Evolutionary conservation across 768 basidiomycete genomes (phyloP), one percentile per base, ranked within the genome.

Genomic region (Suillus placidus): DNA sequence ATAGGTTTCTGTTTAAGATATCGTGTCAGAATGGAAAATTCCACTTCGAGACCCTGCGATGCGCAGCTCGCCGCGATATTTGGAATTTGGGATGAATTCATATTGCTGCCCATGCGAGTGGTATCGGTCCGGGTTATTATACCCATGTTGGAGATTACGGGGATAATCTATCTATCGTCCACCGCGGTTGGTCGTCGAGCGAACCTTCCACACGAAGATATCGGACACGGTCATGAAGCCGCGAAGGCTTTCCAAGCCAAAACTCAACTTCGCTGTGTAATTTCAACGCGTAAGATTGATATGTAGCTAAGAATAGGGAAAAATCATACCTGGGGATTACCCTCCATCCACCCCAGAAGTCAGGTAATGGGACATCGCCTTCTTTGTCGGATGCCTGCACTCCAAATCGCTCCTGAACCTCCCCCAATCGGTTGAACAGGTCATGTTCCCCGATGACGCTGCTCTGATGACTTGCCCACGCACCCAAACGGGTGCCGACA

Each of bases 271-370:
- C 97, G 66, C 95, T 97, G 71, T 45, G 60, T 5, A 42, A 58
- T 20, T 52, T 76, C 55, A 72, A 68, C 42, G 26, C 10, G 9
- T 16, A 47, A 32, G 47, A 60, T 35, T 40, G 38, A 38, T 45
- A 4, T n/a, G 34, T 14, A 32, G 35, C 43, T 4, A 20, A 60
- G 18, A 30, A 51, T n/a, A 30, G 20, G 34, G 7, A 12, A 23
- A 43, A 45, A 23, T n/a, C 32, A 51, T 71, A 97, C 94, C 84
- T 84, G 34, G 97, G 97, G n/a, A 98, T 83, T 40, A 99, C 84
- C 70, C 97, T 84, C 92, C 94, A 97, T 5, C 97, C 97, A 66
- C 97, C 97, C 97, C 97, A 99, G 76, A 93, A 94, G 9, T 93
- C 89, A 4, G 97, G 97, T 56, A 90, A 80, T 0, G 92, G 90